A percentile compares a stretch with the other conserved stretches of the same genome.
Conservation (phyloP, 352 stramenopile species). For the Globisporangium splendens region DNA sequence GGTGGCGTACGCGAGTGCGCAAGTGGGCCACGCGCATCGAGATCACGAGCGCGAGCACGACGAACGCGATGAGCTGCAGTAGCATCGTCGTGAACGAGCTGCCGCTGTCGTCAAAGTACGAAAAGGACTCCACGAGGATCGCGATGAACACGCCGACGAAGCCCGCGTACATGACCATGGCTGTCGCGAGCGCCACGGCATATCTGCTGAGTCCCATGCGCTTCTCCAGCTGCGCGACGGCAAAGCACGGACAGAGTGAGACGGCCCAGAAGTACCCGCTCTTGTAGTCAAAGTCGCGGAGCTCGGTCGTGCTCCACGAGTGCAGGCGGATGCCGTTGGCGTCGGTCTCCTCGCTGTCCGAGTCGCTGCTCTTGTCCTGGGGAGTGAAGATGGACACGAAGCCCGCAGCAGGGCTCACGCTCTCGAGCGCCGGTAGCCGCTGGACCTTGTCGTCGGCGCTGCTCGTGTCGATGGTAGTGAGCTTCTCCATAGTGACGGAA, state of each 20-base stretch:
- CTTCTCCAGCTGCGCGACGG: conserved; percentile 8
- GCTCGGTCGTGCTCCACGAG: conserved; percentile 5
- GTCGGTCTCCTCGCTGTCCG: conserved; percentile 10
- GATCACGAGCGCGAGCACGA: neutral
- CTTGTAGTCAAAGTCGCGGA: conserved; percentile 6
- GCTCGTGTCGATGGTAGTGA: neutral
- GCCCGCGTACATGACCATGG: neutral
- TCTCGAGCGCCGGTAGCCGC: conserved; percentile 1
- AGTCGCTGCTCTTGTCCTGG: conserved; percentile 8
- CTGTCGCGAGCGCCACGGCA: neutral
- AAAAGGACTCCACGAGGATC: conserved; percentile 6
- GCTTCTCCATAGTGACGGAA: too few species aligned
- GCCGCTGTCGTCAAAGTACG: conserved; percentile 4
- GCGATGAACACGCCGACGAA: conserved; percentile 4
- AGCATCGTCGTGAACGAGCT: conserved; percentile 5
- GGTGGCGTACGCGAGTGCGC: neutral
- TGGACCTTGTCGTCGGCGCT: neutral
- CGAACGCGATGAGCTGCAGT: neutral
- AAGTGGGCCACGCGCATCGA: neutral
- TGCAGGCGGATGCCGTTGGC: conserved; percentile 8
- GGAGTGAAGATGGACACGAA: conserved; percentile 15
- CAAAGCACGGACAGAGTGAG: conserved; percentile 11
- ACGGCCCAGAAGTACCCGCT: conserved; percentile 12
- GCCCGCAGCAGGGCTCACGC: conserved; percentile 3
- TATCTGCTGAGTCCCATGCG: conserved; percentile 8